Evolutionary conservation across 2,329 filamentous ascomycete genomes (phyloP).

Genomic region (Bipolaris cookei): DNA sequence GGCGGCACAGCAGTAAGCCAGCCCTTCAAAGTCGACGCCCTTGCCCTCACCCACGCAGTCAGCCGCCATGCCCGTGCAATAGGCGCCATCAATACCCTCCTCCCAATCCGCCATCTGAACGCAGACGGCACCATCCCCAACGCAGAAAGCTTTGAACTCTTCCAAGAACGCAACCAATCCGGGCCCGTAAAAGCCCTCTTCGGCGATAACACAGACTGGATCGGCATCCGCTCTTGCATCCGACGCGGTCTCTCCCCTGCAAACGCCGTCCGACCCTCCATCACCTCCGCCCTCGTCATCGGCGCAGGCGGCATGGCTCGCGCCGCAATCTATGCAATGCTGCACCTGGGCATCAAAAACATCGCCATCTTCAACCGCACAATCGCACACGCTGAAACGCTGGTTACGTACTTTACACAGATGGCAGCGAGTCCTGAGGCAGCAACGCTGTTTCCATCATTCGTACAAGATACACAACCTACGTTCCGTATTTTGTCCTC

Average conservation of each 20-base stretch:
- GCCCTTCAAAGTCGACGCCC: constrained; percentile 75
- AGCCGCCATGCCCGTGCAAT: constrained; percentile 76
- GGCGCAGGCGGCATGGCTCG: constrained; percentile 75
- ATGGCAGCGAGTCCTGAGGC: constrained; percentile 42
- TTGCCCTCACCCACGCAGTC: constrained; percentile 67
- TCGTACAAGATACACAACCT: constrained; percentile 44
- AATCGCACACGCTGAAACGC: constrained; percentile 65
- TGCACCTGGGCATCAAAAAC: constrained; percentile 77
- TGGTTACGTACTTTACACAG: constrained; percentile 71
- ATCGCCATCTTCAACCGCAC: constrained; percentile 78
- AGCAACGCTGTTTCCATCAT: constrained; percentile 30
- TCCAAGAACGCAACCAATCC: constrained; percentile 64
- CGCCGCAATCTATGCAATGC: constrained; percentile 77
- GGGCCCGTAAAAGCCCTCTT: constrained; percentile 73
- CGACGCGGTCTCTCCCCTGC: constrained; percentile 74
- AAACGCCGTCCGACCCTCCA: constrained; percentile 60
- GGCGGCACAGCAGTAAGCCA: constrained; percentile 74
- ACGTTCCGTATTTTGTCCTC: constrained; percentile 65
- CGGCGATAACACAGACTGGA: constrained; percentile 82
- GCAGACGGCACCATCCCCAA: constrained; percentile 63
- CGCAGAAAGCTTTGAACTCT: constrained; percentile 59
- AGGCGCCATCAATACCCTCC: constrained; percentile 75
- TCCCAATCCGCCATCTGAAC: constrained; percentile 69
- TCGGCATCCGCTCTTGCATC: constrained; percentile 76
- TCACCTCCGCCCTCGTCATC: constrained; percentile 60